Base-by-base conservation (phyloP, 2,329 filamentous ascomycete genomes). In the Diaporthe longicolla region DNA sequence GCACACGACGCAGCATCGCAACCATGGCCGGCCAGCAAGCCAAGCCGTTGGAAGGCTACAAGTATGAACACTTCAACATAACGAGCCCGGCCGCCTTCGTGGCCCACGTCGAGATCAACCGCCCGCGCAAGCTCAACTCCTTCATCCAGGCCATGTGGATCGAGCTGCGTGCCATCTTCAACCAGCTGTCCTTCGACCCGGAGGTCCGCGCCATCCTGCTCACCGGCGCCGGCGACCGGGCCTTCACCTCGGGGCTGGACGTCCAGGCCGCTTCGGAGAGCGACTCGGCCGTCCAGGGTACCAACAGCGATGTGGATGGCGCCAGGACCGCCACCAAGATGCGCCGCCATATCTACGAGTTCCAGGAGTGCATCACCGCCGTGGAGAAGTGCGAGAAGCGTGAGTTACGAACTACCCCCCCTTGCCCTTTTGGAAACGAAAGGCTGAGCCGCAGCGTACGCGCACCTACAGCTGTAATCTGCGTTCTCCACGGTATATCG, bases 21-120 rank as follows among this genome's bases (percentile, higher is more conserved):
- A 32, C 45, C 35, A 75, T 75, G 74, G 59, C 71, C 69, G 37
- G 63, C 37, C 66, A 54, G 61, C 32, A 40, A 55, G 32, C 63
- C 54, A 65, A 54, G 55, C 45, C 72, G n/a, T 45, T 74, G 1
- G 13, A 45, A 9, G 74, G 50, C 70, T 89, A 89, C 81, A 77
- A 78, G 48, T 92, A 90, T 84, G 85, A 92, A 78, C 87, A 93
- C 86, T 95, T 95, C 88, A 90, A 91, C 77, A 87, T 97, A 78
- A 91, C 89, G n/a, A 91, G 91, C 55, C 94, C 95, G 0, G 80
- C 85, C 50, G 88, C 92, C 79, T 91, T 91, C 85, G 92, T 98
- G 65, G 94, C 92, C n/a, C 94, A 97, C 82, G 93, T 98, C 74
- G 93, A 98, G 84, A 97, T 97, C 84, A 95, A 97, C 86, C 90